Evolutionary conservation across 2,329 filamentous ascomycete genomes (phyloP).

Genomic region (Plenodomus tracheiphilus): DNA sequence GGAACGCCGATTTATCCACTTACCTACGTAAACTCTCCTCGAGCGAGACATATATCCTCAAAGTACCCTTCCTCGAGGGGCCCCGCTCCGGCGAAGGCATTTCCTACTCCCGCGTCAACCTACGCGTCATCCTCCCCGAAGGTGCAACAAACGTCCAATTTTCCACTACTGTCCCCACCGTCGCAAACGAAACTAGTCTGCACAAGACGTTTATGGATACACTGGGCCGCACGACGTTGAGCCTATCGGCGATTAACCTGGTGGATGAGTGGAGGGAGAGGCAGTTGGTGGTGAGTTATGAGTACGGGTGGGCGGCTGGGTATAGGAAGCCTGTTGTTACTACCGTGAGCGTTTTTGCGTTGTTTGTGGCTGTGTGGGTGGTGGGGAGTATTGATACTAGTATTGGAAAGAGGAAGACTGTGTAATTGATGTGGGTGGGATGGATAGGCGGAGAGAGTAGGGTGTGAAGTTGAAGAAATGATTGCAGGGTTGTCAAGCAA

Average conservation of each 20-base stretch:
- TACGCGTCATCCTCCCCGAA: slow-evolving; percentile 87
- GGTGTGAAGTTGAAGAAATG: no score
- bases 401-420: slow-evolving; percentile 63
- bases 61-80: slow-evolving; percentile 90
- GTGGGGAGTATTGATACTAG: slow-evolving; percentile 80
- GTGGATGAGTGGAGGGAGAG: slow-evolving; percentile 88
- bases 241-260: slow-evolving; percentile 79
- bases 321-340: slow-evolving; percentile 87
- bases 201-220: slow-evolving; percentile 95
- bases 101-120: slow-evolving; percentile 77
- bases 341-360: slow-evolving; percentile 69
- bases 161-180: slow-evolving; percentile 72
- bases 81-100: slow-evolving; percentile 84
- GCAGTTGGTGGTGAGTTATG: slow-evolving; percentile 83
- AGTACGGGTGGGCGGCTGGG: slow-evolving; percentile 73
- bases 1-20: slow-evolving; percentile 82
- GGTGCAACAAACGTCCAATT: slow-evolving; percentile 85
- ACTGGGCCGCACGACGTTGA: slow-evolving; percentile 79
- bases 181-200: slow-evolving; percentile 62
- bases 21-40: slow-evolving; percentile 69
- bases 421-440: slow-evolving; percentile 8
- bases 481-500: no score
- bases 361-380: slow-evolving; percentile 75
- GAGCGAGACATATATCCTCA: slow-evolving; percentile 77
- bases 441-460: no score